Percentiles rank a stretch among this genome's conserved stretches.
phyloP scores from a whole-genome alignment of 2,329 filamentous ascomycete genomes.

The Scedosporium apiospermum region DNA sequence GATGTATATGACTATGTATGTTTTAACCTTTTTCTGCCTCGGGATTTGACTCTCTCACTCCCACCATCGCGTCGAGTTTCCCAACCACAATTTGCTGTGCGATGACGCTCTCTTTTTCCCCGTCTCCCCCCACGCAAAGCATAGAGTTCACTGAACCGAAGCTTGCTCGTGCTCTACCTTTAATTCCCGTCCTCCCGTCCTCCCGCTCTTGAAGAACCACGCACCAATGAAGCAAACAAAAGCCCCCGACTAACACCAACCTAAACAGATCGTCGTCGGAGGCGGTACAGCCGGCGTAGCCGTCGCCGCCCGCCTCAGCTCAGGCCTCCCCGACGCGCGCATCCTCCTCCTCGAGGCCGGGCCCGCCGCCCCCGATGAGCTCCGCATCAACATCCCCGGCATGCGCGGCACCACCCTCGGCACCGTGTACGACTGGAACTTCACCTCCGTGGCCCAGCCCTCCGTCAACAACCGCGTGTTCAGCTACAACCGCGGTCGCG shows the following conservation, averaged over 20 bases:
- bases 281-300: slow-evolving; percentile 24
- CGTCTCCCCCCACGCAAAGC: neutral
- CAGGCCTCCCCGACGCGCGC: slow-evolving; percentile 17
- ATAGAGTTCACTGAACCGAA: neutral
- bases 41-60: neutral
- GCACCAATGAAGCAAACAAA: neutral
- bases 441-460: slow-evolving; percentile 30
- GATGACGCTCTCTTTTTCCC: neutral
- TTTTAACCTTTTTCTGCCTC: slow-evolving; percentile 4
- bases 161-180: neutral
- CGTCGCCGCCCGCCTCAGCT: slow-evolving; percentile 21
- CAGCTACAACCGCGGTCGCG: slow-evolving; percentile 33
- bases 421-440: slow-evolving; percentile 29
- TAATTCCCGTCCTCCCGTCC: neutral
- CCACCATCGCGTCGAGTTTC: neutral
- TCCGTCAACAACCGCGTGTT: slow-evolving; percentile 29
- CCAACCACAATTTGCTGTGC: neutral
- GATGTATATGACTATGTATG: slow-evolving; percentile 16
- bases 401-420: slow-evolving; percentile 19
- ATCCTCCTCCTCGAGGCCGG: slow-evolving; percentile 22
- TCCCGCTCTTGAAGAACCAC: neutral
- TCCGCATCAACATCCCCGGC: slow-evolving; percentile 22
- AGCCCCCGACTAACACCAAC: neutral
- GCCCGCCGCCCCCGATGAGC: slow-evolving; percentile 17
- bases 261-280: slow-evolving; percentile 19